Conservation (phyloP, 768 basidiomycete species). For the Gyrodon lividus region DNA sequence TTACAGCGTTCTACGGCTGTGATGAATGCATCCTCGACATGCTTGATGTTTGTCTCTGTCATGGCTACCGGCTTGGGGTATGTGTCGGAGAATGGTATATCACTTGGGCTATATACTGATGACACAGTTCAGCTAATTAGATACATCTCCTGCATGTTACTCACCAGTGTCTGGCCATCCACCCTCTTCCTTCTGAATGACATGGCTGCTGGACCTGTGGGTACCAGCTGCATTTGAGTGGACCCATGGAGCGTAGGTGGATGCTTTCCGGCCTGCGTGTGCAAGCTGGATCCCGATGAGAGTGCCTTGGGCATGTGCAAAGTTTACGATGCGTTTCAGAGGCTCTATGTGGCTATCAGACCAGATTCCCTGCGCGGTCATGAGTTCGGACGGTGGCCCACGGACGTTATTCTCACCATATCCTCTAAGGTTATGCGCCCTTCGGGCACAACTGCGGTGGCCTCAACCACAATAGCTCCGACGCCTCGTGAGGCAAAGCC, state of each 20-base stretch:
- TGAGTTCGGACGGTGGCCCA: background rate
- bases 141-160: slow-evolving; percentile 4
- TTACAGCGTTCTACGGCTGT: slow-evolving; percentile 54
- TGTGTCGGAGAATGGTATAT: slow-evolving; percentile 49
- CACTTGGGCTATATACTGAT: slow-evolving; percentile 62
- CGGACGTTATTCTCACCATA: slow-evolving; percentile 40
- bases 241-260: slow-evolving; percentile 69
- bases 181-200: slow-evolving; percentile 48
- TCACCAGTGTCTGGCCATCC: slow-evolving; percentile 72
- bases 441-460: slow-evolving; percentile 70
- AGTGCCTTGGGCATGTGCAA: slow-evolving; percentile 67
- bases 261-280: slow-evolving; percentile 73
- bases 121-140: background rate
- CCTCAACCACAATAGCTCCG: slow-evolving; percentile 71
- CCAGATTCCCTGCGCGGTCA: slow-evolving; percentile 59
- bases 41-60: slow-evolving; percentile 51
- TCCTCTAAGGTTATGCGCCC: slow-evolving; percentile 79
- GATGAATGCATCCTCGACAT: slow-evolving; percentile 60
- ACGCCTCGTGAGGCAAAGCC: slow-evolving; percentile 70
- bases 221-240: slow-evolving; percentile 36
- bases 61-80: slow-evolving; percentile 61
- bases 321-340: slow-evolving; percentile 69
- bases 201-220: slow-evolving; percentile 28
- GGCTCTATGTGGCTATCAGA: slow-evolving; percentile 70
- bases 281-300: slow-evolving; percentile 78